Percentiles rank a stretch among this genome's conserved stretches.
Evolutionary conservation across 2,329 filamentous ascomycete species (phyloP).

Genomic region (Gremmenia infestans): DNA sequence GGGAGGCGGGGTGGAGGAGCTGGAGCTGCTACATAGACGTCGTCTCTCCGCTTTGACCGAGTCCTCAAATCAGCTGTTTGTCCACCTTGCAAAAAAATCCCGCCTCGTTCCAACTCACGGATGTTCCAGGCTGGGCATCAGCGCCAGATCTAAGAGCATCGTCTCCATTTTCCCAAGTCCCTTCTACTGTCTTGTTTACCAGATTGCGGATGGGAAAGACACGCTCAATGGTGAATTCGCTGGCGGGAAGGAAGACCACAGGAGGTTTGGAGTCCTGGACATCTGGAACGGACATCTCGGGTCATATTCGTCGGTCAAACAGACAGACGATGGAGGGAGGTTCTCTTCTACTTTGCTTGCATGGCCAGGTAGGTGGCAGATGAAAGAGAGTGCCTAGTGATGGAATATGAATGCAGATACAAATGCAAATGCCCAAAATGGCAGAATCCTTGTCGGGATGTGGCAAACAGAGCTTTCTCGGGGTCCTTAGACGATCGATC

Average conservation of each 20-base stretch:
- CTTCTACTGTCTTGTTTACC: not conserved
- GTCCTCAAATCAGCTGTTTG: not conserved
- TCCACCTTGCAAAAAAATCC: not conserved
- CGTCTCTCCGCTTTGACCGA: not conserved
- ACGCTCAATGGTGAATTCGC: constrained; percentile 19
- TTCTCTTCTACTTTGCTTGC: too few species aligned
- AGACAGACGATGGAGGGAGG: not conserved
- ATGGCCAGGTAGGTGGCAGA: too few species aligned
- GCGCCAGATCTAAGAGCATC: not conserved
- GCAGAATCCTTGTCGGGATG: not conserved
- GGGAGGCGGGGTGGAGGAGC: constrained; percentile 12
- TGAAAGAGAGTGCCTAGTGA: too few species aligned
- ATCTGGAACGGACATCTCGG: constrained; percentile 7
- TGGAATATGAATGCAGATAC: too few species aligned
- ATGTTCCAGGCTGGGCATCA: not conserved
- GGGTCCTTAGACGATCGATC: not conserved
- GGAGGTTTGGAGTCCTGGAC: constrained; percentile 6
- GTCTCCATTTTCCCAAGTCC: not conserved
- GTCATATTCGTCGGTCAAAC: not conserved
- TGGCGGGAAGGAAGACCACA: constrained; percentile 13
- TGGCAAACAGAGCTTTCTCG: not conserved
- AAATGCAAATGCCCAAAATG: too few species aligned
- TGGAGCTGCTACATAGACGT: constrained; percentile 1
- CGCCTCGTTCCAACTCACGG: not conserved
- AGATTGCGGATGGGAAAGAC: constrained; percentile 26